These are phyloP conservation scores for Cutaneotrichosporon mucoides DNA, from an alignment of 1,284 basidiomycete genomes.

Conservation along the genomic window DNA sequence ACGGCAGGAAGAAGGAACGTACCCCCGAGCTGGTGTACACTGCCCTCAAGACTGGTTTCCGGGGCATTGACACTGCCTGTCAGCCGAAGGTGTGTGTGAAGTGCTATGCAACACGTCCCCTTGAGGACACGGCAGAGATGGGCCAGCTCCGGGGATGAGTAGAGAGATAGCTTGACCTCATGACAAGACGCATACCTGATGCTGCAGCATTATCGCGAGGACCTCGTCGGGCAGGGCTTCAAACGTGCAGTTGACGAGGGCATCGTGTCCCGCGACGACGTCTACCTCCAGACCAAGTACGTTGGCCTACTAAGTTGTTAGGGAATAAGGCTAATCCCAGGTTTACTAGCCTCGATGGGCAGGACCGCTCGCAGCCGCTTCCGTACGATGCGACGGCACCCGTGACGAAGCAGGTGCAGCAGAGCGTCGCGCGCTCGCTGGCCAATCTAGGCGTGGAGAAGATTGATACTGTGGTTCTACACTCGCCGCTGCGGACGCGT, in stretches of 20 bases:
- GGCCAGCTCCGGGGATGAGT: too few species aligned
- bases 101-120: too few species aligned
- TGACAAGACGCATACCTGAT: background rate
- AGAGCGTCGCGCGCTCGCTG: slow-evolving; percentile 64
- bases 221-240: slow-evolving; percentile 69
- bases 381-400: slow-evolving; percentile 62
- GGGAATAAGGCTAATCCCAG: slow-evolving; percentile 44
- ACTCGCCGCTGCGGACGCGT: slow-evolving; percentile 63
- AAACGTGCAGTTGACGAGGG: slow-evolving; percentile 56
- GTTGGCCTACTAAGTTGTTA: background rate
- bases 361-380: slow-evolving; percentile 63
- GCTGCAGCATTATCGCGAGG: slow-evolving; percentile 54
- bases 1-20: slow-evolving; percentile 63
- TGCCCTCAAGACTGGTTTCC: slow-evolving; percentile 69
- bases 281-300: slow-evolving; percentile 74
- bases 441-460: slow-evolving; percentile 63
- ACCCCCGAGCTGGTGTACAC: slow-evolving; percentile 64
- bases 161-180: background rate
- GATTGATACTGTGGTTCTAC: slow-evolving; percentile 69
- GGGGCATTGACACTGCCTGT: slow-evolving; percentile 76
- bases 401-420: slow-evolving; percentile 59
- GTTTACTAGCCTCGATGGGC: slow-evolving; percentile 66
- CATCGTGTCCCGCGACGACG: slow-evolving; percentile 58
- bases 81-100: slow-evolving; percentile 55
- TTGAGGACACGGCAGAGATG: too few species aligned